Conservation (phyloP, 495 filamentous ascomycete species). For the Podospora anserina region DNA sequence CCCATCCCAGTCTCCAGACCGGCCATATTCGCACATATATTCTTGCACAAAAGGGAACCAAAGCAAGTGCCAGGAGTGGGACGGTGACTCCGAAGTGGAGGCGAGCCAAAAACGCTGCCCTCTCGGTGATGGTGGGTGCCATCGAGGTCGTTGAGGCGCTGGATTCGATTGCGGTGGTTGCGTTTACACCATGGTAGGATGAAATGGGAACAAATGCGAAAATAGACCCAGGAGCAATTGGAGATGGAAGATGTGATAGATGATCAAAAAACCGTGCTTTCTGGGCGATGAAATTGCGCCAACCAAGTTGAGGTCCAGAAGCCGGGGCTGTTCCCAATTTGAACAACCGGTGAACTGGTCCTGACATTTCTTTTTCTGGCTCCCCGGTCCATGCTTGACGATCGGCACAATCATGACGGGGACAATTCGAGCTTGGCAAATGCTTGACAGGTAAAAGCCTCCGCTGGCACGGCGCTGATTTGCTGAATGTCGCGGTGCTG, state of each 20-base stretch:
- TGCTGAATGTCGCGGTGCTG: not conserved
- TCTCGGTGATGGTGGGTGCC: conserved; percentile 12
- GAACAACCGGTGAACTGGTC: not conserved
- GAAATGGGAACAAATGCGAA: not conserved
- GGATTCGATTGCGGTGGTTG: not conserved
- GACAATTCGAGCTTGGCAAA: not conserved
- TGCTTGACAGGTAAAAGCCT: not conserved
- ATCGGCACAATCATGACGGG: not conserved
- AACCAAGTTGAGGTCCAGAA: not conserved
- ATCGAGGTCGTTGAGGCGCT: not conserved
- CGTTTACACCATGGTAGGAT: not conserved
- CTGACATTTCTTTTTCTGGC: not conserved
- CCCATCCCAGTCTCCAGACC: conserved; percentile 21
- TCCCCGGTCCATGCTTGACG: not conserved
- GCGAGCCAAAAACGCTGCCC: conserved; percentile 18
- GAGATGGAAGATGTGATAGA: not conserved
- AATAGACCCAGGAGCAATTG: not conserved
- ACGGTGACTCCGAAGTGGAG: conserved; percentile 22
- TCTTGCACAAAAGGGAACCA: conserved; percentile 18
- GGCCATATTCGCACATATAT: conserved; percentile 22
- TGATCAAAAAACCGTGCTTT: not conserved
- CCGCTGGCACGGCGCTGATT: not conserved
- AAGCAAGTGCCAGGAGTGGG: conserved; percentile 16
- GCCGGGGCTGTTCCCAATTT: not conserved
- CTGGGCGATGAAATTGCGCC: not conserved